Evolutionary conservation across 768 basidiomycete genomes (phyloP).

Genomic region (Leccinum ochraceum): DNA sequence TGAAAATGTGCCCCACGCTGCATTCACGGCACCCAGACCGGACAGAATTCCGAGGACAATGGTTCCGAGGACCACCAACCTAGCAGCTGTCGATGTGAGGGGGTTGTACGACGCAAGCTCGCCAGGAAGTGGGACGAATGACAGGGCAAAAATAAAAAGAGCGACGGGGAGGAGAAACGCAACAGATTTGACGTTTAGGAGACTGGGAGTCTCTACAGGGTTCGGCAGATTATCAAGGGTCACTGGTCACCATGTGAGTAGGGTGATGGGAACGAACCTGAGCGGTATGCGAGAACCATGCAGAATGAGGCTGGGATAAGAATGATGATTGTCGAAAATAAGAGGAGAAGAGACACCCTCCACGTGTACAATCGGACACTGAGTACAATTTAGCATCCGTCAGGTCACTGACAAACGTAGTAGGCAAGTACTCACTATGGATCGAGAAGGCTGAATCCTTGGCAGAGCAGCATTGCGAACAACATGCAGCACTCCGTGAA

Average conservation of each 20-base stretch:
- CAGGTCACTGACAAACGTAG: background rate
- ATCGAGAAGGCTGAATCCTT: slow-evolving; percentile 57
- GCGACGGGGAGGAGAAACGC: slow-evolving; percentile 46
- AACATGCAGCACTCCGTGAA: slow-evolving; percentile 76
- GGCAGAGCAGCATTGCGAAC: slow-evolving; percentile 72
- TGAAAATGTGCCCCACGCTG: slow-evolving; percentile 49
- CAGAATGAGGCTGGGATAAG: slow-evolving; percentile 65
- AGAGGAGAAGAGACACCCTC: slow-evolving; percentile 60
- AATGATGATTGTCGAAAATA: slow-evolving; percentile 64
- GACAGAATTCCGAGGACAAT: slow-evolving; percentile 78
- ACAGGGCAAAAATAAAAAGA: slow-evolving; percentile 59
- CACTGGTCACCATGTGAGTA: background rate
- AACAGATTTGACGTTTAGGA: slow-evolving; percentile 24
- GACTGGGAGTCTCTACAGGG: slow-evolving; percentile 24
- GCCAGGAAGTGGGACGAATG: slow-evolving; percentile 66
- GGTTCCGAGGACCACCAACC: slow-evolving; percentile 76
- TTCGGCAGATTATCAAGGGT: background rate
- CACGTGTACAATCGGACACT: slow-evolving; percentile 71
- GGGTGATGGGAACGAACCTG: slow-evolving; percentile 20
- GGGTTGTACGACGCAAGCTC: slow-evolving; percentile 43
- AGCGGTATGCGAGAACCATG: slow-evolving; percentile 52
- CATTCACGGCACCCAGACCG: slow-evolving; percentile 75
- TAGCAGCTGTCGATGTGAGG: slow-evolving; percentile 52
- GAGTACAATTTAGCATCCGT: background rate
- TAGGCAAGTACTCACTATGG: slow-evolving; percentile 46